Evolutionary conservation across 306 rosid species (phyloP), one percentile per base, ranked within the genome.

Genomic region (Prunus campanulata): DNA sequence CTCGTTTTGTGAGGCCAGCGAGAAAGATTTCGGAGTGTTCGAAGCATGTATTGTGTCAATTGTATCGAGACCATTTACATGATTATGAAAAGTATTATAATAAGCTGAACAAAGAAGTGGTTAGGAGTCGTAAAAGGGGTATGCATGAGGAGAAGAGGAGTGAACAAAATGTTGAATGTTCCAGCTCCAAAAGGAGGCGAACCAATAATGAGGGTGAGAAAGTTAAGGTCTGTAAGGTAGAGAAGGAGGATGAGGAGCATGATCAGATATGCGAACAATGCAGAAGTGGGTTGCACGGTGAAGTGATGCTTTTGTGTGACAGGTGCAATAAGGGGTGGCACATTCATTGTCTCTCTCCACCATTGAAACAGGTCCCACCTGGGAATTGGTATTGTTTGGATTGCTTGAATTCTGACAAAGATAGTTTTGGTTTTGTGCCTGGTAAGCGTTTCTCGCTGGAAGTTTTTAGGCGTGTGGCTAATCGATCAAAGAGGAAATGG

Each of bases 301-400:
- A 95, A 72, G 88, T 90, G 44, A 95, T 95, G 98, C 98, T 95
- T 83, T 81, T 95, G 72, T 95, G 98, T 44, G 98, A 95, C 81
- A 90, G 97, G 86, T 95, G 98, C 57, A 85, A 95, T 72, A 95
- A 88, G 85, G 98, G 98, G 54, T 95, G 98, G 97, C 98, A 95
- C 77, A 92, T 85, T 35, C 89, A 89, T 80, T 95, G 98, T 86
- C 96, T 95, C 76, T 95, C 92, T 62, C 98, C 98, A 0, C 98
- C 98, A 25, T 72, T 95, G 86, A 84, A 88, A 79, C 95, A 92
- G 80, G 84, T 95, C 44, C 98, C 98, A 2, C 79, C 19, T 0
- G 98, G 98, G 52, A 95, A 95, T 72, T 95, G 98, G 98, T 95
- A 95, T 71, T 95, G 98, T 85, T 88, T 89, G 66, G 92, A 89